Base-by-base conservation (phyloP, 2,329 filamentous ascomycete genomes). In the Pseudopithomyces chartarum region DNA sequence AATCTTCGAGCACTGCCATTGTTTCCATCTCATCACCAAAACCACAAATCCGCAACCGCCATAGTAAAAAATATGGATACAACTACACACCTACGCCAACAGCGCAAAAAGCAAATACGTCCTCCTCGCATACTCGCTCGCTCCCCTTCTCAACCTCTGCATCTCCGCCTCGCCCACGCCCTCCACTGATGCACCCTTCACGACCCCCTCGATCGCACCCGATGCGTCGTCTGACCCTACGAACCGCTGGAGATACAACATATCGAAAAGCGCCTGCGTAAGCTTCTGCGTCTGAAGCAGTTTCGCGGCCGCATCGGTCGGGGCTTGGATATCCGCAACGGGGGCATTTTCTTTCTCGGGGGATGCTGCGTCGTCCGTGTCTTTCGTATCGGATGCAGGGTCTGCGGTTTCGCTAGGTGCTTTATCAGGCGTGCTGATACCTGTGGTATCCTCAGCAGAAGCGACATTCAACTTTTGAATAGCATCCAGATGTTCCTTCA, bases 31-130 rank as follows among this genome's bases (percentile, higher is more conserved):
- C n/a, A n/a, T n/a, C n/a, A n/a, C n/a, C n/a, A n/a, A n/a, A n/a
- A n/a, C n/a, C n/a, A n/a, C n/a, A n/a, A n/a, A n/a, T n/a, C n/a
- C n/a, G n/a, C n/a, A n/a, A n/a, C n/a, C n/a, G n/a, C n/a, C n/a
- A n/a, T n/a, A n/a, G n/a, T n/a, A n/a, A n/a, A n/a, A n/a, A n/a
- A n/a, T n/a, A n/a, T n/a, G n/a, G n/a, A n/a, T n/a, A 38, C 12
- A n/a, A n/a, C 17, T 15, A 17, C 38, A 17, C 38, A 10, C 8
- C 59, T 60, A 73, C 3, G 67, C 63, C 61, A 97, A 77, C 55
- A 96, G 78, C 2, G 90, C 92, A 77, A 97, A 97, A 23, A 97
- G 75, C 60, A 97, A 76, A 73, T 85, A 88, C 11, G 90, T 95
- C 67, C 90, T 86, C 79, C 89, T 91, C 87, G 91, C 95, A 74